Percentiles rank a stretch among this genome's conserved stretches.
phyloP scores from a whole-genome alignment of 179 eudicot genomes.

The Nepenthes alata region DNA sequence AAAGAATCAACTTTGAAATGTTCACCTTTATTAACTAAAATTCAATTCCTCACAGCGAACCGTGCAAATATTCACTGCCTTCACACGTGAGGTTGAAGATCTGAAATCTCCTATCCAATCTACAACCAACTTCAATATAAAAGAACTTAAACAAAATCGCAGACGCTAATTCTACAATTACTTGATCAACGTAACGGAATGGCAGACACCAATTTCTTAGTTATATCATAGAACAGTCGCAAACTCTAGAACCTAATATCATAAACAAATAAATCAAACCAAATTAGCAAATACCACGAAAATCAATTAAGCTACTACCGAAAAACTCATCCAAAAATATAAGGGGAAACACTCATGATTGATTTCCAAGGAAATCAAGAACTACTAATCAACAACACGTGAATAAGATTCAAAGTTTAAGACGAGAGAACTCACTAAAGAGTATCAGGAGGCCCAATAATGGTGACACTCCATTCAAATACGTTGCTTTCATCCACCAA shows the following conservation, averaged over 20 bases:
- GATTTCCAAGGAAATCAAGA: neutral
- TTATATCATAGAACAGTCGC: neutral
- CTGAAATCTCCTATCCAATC: no score
- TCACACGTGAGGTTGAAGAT: no score
- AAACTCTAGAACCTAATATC: conserved; percentile 3
- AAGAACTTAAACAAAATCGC: no score
- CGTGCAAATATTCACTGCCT: no score
- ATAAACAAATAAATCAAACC: neutral
- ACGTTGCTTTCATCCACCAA: conserved; percentile 63
- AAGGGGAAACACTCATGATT: neutral
- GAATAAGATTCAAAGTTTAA: conserved; percentile 8
- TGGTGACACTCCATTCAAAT: conserved; percentile 78
- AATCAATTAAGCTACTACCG: neutral
- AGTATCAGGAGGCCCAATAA: conserved; percentile 81
- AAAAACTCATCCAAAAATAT: neutral
- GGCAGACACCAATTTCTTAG: neutral
- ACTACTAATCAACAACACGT: neutral
- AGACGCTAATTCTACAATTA: neutral
- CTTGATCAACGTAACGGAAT: neutral
- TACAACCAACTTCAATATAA: no score
- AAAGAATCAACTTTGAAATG: no score
- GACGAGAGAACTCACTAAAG: conserved; percentile 36
- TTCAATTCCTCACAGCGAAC: no score
- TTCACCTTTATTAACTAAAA: no score
- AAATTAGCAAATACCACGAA: neutral